Evolutionary conservation across 768 basidiomycete genomes (phyloP), one percentile per base, ranked within the genome.

Genomic region (Tricholoma sp.): DNA sequence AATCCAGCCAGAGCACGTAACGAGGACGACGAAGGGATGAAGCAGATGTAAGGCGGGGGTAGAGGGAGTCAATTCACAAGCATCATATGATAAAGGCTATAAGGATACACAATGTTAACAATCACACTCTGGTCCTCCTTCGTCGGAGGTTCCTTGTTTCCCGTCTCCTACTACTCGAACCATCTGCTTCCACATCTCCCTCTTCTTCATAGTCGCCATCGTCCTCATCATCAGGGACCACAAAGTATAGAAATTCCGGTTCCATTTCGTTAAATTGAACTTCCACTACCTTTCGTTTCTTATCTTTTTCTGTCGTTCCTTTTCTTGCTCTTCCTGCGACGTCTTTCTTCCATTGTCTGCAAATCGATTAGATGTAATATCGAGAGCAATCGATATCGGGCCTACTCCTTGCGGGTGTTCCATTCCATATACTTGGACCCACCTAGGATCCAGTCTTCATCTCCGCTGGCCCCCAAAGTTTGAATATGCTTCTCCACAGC

Each of bases 401-500:
- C 81, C 65, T 61, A 88, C 88, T 76, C 73, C 66, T 81, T 76
- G 54, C 87, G 77, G 39, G 61, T 63, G 17, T 63, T 66, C 82
- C 84, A 87, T 50, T 88, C 85, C 10, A 65, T 63, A 50, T 68
- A 70, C 59, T 70, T 78, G 31, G 61, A 61, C 0, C 85, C 88
- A 34, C 65, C 75, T 12, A 68, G 65, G 50, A 75, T 68, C 85
- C 85, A 89, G 15, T 81, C 84, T 15, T 68, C 68, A 28, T 71
- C 64, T 20, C 83, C 81, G 53, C 66, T 78, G 20, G 61, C 59
- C 31, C 64, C 74, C 2, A 79, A 70, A 12, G 81, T 75, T 15
- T 75, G 70, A n/a, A 89, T 68, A 61, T 89, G 80, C 62, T 77
- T 82, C 56, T 80, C 81, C 3, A 90, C 80, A 15, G 76, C 68